A percentile compares a stretch with the other conserved stretches of the same genome.
phyloP scores from a whole-genome alignment of 78 protist species.

The Chrysochromulina parva region DNA sequence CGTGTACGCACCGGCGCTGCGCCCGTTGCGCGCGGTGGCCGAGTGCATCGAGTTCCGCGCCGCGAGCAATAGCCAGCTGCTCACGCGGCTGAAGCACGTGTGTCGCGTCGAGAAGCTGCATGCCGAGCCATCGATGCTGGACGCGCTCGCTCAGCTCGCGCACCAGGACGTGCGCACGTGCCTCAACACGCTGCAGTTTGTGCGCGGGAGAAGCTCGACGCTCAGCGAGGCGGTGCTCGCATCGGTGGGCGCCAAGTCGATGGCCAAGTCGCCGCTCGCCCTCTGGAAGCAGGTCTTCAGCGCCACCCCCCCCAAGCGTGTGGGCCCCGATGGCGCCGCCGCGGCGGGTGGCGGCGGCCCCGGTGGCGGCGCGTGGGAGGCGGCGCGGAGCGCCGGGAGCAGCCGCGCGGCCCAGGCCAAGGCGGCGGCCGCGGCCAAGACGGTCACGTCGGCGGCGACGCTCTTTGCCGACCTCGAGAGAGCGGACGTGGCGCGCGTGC shows the following conservation, averaged over 20 bases:
- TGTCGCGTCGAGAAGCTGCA: conserved; percentile 25
- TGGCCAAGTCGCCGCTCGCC: no score
- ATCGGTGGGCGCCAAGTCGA: neutral
- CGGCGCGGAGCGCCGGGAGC: neutral
- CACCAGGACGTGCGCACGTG: conserved; percentile 66
- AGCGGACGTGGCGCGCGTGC: neutral
- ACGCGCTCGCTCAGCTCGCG: conserved; percentile 39
- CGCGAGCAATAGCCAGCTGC: neutral
- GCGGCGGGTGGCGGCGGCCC: neutral
- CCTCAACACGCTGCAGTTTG: conserved; percentile 60
- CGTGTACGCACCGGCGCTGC: conserved; percentile 63
- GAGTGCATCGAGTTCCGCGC: conserved; percentile 36
- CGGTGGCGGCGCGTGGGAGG: neutral
- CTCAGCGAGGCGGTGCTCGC: neutral
- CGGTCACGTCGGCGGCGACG: no score
- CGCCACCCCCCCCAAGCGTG: neutral
- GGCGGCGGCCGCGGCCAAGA: no score
- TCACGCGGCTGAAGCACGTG: neutral
- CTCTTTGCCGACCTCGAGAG: no score
- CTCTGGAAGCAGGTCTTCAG: no score
- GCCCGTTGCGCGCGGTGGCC: conserved; percentile 44
- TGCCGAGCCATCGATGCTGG: conserved; percentile 38
- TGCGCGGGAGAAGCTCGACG: neutral
- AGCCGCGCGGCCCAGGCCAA: neutral
- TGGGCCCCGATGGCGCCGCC: neutral